These are phyloP conservation scores for Rutstroemia sydowiana DNA, from an alignment of 2,329 filamentous ascomycete genomes.

Conservation along the genomic window DNA sequence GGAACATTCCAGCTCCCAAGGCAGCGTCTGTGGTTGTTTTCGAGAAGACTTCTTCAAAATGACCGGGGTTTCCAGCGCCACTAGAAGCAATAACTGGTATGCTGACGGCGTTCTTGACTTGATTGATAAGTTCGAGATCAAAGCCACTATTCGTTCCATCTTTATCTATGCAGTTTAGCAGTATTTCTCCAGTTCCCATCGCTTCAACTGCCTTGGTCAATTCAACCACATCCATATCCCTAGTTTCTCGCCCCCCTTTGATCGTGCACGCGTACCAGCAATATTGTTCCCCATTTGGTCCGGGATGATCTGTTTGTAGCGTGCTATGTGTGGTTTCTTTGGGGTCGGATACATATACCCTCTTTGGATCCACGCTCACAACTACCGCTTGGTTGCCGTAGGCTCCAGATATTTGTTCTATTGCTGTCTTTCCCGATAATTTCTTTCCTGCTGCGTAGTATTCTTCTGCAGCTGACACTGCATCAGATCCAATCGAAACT, in stretches of 20 bases:
- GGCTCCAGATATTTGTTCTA: slow-evolving; percentile 87
- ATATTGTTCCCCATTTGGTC: slow-evolving; percentile 68
- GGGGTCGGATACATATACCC: slow-evolving; percentile 68
- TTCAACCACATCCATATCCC: slow-evolving; percentile 87
- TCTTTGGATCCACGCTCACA: slow-evolving; percentile 87
- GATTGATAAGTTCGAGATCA: slow-evolving; percentile 81
- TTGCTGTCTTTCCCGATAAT: slow-evolving; percentile 76
- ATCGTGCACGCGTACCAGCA: slow-evolving; percentile 99
- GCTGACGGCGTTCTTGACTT: slow-evolving; percentile 78
- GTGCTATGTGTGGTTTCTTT: slow-evolving; percentile 68
- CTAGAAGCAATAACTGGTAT: slow-evolving; percentile 96
- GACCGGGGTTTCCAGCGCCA: slow-evolving; percentile 77
- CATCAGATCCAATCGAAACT: slow-evolving; percentile 92
- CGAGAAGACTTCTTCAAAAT: slow-evolving; percentile 87
- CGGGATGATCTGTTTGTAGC: slow-evolving; percentile 60
- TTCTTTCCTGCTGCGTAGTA: slow-evolving; percentile 67
- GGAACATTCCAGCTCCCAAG: slow-evolving; percentile 94
- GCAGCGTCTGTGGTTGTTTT: slow-evolving; percentile 86
- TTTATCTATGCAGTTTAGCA: slow-evolving; percentile 96
- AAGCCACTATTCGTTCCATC: slow-evolving; percentile 94
- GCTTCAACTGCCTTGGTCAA: slow-evolving; percentile 84
- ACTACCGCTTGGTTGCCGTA: slow-evolving; percentile 98
- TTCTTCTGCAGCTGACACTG: slow-evolving; percentile 84
- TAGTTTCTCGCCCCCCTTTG: slow-evolving; percentile 89
- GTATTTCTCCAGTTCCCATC: slow-evolving; percentile 89